Conservation (phyloP, 306 rosid genomes). For the Argentina anserina region DNA sequence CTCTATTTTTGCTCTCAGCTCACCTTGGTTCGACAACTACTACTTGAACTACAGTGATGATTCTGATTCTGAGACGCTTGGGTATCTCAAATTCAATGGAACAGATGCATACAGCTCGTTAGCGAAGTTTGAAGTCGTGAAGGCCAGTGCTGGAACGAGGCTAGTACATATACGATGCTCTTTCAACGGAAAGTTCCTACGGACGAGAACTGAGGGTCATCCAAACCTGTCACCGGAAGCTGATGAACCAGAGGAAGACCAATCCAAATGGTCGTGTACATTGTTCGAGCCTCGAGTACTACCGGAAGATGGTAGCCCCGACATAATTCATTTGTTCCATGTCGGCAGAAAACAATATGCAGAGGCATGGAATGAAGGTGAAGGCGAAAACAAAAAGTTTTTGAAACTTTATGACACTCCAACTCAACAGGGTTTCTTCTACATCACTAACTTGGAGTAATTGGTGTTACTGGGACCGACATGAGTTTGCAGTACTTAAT, state of each 20-base stretch:
- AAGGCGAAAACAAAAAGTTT: too few relatives aligned
- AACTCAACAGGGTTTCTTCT: too few relatives aligned
- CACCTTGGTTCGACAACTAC: not conserved
- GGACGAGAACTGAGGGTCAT: not conserved
- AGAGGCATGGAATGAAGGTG: not conserved
- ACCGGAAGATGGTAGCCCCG: not conserved
- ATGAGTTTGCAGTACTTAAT: too few relatives aligned
- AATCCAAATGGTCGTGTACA: slow-evolving; percentile 2
- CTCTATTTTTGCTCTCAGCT: not conserved
- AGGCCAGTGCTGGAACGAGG: not conserved
- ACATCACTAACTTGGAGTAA: not conserved
- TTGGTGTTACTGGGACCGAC: not conserved
- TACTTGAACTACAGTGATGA: not conserved
- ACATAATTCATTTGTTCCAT: not conserved
- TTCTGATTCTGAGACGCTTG: not conserved
- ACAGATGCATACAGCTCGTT: not conserved
- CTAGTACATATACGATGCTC: not conserved
- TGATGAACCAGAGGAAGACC: not conserved
- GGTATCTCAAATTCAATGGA: not conserved
- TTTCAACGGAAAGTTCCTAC: not conserved
- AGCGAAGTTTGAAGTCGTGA: not conserved
- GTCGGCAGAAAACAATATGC: not conserved
- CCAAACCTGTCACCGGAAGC: not conserved
- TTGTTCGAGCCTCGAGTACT: not conserved
- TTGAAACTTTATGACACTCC: too few relatives aligned